Evolutionary conservation across 2,329 filamentous ascomycete genomes (phyloP), one percentile per base, ranked within the genome.

Genomic region (Fonsecaea multimorphosa): DNA sequence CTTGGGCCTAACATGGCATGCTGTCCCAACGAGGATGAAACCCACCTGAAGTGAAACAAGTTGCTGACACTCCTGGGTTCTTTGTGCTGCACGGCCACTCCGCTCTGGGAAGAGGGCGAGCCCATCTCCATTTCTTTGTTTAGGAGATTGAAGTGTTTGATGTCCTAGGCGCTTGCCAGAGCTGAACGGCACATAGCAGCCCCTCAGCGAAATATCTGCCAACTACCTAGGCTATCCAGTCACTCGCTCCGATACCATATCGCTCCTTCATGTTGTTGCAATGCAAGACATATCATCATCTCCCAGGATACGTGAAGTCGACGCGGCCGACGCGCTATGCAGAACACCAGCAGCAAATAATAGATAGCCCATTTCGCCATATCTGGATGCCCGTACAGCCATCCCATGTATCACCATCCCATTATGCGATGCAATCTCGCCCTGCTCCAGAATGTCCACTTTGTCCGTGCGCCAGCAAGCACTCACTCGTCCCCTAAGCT

Each of bases 401-500:
- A 12, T 24, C 7, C 44, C 44, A 49, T 7, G 22, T 49, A 22
- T 49, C 19, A 49, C 44, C 44, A 12, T 49, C 19, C 19, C 44
- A 27, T 14, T 12, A 5, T 12, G 52, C 52, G 32, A 54, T 31
- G 31, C 27, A 54, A 54, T 53, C 49, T 19, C 19, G n/a, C 5
- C 22, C 46, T 24, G 46, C 46, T 29, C 46, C 9, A 24, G 46
- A 24, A 24, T 7, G 24, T 27, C 19, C 14, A 16, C 9, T 24
- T 24, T 53, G 24, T 53, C 51, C 24, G 7, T 8, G 11, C 29
- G 7, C 29, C 2, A 16, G 29, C 52, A 36, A 16, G 16, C n/a
- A 24, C 16, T 69, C 57, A 82, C 53, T 91, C 88, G 76, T 92
- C 89, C 31, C 92, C 92, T 73, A 93, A 78, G 75, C 91, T 96